Percentiles rank a stretch among this genome's conserved stretches.
Evolutionary conservation across 225 moss, liverwort and hornwort genomes (phyloP).

Genomic region (Ulota crispa): DNA sequence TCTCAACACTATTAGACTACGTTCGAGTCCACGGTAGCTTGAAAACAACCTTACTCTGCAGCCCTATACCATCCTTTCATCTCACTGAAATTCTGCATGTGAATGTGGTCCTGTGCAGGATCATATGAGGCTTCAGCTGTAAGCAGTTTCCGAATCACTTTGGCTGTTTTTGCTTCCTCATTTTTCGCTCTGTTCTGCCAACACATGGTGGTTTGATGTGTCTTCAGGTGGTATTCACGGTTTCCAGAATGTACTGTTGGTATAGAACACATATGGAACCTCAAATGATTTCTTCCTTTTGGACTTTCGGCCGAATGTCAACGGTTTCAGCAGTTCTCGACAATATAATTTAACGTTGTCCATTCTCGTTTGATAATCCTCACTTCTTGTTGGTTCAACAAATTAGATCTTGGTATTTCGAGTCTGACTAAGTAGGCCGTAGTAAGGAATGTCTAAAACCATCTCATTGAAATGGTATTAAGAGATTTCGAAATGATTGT

Average conservation of each 20-base stretch:
- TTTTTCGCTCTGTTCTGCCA: slow-evolving; percentile 9
- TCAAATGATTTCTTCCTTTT: neutral
- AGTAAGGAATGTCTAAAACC: neutral
- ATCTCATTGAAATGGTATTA: neutral
- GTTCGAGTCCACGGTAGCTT: neutral
- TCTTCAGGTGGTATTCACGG: neutral
- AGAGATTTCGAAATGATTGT: no score
- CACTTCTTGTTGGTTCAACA: neutral
- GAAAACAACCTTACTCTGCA: neutral
- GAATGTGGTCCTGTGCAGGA: slow-evolving; percentile 34
- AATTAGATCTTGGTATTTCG: neutral
- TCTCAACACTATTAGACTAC: neutral
- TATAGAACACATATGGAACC: neutral
- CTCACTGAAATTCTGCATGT: neutral
- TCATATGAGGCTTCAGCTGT: slow-evolving; percentile 19
- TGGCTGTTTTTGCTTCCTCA: slow-evolving; percentile 22
- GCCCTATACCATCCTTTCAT: neutral
- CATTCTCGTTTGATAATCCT: neutral
- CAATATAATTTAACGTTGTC: neutral
- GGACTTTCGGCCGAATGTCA: neutral
- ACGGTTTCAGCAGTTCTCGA: neutral
- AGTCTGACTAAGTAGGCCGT: neutral
- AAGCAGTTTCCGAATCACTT: slow-evolving; percentile 14
- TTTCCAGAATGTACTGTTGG: neutral
- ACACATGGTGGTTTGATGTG: neutral